These are phyloP conservation scores for Mortierella sp. DNA, from an alignment of 371 early-diverging fungal species.

Conservation along the genomic window DNA sequence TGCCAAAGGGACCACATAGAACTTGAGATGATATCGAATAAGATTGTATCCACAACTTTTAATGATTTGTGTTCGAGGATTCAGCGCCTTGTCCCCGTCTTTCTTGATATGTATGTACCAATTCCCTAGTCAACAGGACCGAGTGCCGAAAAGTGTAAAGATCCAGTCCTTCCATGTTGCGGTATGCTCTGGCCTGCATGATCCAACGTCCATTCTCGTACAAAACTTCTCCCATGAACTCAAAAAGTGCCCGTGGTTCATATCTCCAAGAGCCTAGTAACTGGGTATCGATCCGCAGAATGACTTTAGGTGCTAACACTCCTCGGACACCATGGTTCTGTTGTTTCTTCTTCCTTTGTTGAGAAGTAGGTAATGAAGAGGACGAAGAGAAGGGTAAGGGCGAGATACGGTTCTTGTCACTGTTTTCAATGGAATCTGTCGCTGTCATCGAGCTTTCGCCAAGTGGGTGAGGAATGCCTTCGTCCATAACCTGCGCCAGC, in stretches of 20 bases:
- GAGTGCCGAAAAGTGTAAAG: constrained; percentile 34
- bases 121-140: constrained; percentile 22
- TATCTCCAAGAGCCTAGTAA: constrained; percentile 7
- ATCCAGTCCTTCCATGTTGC: constrained; percentile 46
- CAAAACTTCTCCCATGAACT: constrained; percentile 37
- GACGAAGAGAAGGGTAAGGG: no score
- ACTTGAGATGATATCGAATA: neutral
- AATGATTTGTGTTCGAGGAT: neutral
- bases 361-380: neutral
- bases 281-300: constrained; percentile 30
- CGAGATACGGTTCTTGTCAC: no score
- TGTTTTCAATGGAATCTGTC: no score
- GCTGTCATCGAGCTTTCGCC: no score
- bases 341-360: neutral
- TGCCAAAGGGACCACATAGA: constrained; percentile 25
- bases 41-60: no score
- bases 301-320: constrained; percentile 12
- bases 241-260: constrained; percentile 12
- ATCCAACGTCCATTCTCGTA: constrained; percentile 30
- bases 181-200: constrained; percentile 25
- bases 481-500: no score
- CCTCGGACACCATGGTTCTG: neutral
- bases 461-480: no score
- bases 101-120: neutral
- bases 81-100: neutral